Evolutionary conservation across 2,329 filamentous ascomycete genomes (phyloP).

Genomic region (Furcasterigmium sp.): DNA sequence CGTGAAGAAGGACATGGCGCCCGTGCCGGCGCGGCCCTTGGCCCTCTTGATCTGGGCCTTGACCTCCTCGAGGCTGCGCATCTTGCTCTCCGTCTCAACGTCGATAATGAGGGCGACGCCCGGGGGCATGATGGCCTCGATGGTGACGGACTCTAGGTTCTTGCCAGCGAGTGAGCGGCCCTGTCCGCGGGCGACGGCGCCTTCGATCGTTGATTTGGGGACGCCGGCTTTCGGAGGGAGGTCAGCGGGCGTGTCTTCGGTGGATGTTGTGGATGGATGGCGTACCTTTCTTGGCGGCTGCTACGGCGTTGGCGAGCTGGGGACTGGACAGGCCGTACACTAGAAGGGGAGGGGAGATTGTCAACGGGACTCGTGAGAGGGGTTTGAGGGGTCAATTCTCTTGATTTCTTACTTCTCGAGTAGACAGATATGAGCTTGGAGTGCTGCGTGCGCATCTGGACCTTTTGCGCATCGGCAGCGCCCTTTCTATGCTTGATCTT

Average conservation of each 20-base stretch:
- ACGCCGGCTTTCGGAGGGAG: conserved; percentile 60
- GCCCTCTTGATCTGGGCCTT: conserved; percentile 64
- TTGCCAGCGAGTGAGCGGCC: conserved; percentile 71
- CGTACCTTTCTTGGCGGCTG: conserved; percentile 71
- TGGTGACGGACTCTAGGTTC: conserved; percentile 68
- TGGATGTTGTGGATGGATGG: not conserved
- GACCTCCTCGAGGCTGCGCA: conserved; percentile 68
- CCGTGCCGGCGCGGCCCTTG: conserved; percentile 66
- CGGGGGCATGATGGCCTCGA: conserved; percentile 77
- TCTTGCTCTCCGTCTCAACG: conserved; percentile 77
- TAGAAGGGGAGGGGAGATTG: conserved; percentile 24
- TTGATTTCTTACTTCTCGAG: conserved; percentile 59
- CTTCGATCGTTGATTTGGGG: conserved; percentile 79
- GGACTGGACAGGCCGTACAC: conserved; percentile 76
- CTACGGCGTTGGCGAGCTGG: conserved; percentile 66
- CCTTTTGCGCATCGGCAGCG: conserved; percentile 76
- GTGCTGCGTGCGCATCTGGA: conserved; percentile 61
- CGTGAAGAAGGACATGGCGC: conserved; percentile 73
- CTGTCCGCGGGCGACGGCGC: conserved; percentile 82
- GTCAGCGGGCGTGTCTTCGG: conserved; percentile 9
- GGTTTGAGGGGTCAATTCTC: not conserved
- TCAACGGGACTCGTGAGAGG: conserved; percentile 3
- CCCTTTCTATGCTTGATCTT: conserved; percentile 96
- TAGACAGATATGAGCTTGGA: conserved; percentile 69
- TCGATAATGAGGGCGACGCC: conserved; percentile 78